These are phyloP conservation scores for Zygotorulaspora sp. DNA, from an alignment of 805 yeast genomes.

Conservation along the genomic window DNA sequence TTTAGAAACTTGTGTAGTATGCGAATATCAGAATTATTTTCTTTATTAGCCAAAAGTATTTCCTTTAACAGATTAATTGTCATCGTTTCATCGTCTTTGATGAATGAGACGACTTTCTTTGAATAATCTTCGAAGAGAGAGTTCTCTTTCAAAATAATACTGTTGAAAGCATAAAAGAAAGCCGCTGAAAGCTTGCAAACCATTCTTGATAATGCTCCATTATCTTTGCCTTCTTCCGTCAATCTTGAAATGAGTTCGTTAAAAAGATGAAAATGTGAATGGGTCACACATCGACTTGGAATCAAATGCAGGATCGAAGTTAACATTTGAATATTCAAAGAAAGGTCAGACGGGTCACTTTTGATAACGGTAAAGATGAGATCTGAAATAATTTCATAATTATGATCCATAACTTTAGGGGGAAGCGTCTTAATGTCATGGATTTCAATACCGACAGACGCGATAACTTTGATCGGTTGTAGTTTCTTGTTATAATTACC, in stretches of 20 bases:
- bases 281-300: conserved; percentile 8
- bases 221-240: conserved; percentile 1
- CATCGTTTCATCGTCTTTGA: conserved; percentile 3
- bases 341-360: conserved; percentile 7
- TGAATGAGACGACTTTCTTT: background rate
- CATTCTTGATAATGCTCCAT: background rate
- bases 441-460: conserved; percentile 21
- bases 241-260: conserved; percentile 2
- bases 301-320: conserved; percentile 6
- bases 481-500: conserved; percentile 2
- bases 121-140: conserved; percentile 6
- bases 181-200: conserved; percentile 5
- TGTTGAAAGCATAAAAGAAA: conserved; percentile 5
- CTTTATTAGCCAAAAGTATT: conserved; percentile 9
- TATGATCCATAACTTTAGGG: conserved; percentile 4
- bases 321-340: conserved; percentile 7
- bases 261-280: conserved; percentile 3
- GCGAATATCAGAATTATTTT: conserved; percentile 14
- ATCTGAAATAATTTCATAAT: conserved; percentile 13
- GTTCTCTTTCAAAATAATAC: conserved; percentile 4
- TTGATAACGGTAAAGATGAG: conserved; percentile 8
- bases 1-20: conserved; percentile 16
- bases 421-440: conserved; percentile 21
- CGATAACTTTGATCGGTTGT: conserved; percentile 24
- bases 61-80: conserved; percentile 15